Conservation (phyloP, 2,329 filamentous ascomycete genomes). For the Raffaelea arxii region DNA sequence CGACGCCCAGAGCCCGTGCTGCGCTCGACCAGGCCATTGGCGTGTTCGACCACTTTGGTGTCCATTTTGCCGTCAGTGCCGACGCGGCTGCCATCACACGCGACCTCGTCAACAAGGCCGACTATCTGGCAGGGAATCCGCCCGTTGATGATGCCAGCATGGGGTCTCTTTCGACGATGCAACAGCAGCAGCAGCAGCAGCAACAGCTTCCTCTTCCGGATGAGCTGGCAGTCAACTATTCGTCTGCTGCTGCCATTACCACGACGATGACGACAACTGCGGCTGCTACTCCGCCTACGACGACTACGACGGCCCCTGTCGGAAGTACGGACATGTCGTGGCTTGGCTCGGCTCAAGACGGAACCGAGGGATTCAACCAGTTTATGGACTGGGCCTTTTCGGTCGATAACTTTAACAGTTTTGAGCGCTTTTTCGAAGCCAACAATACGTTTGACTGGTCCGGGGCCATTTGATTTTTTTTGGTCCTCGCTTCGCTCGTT, state of each 20-base stretch:
- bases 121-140: constrained; percentile 13
- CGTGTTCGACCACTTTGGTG: constrained; percentile 23
- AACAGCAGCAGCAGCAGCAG: background rate
- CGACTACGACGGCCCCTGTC: background rate
- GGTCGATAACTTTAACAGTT: constrained; percentile 18
- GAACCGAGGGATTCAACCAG: constrained; percentile 10
- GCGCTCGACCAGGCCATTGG: constrained; percentile 27
- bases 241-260: background rate
- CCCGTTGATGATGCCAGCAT: background rate
- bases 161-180: background rate
- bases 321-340: constrained; percentile 11
- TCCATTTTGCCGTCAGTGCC: constrained; percentile 30
- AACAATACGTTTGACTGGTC: background rate
- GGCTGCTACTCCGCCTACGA: background rate
- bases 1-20: constrained; percentile 13
- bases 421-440: constrained; percentile 3
- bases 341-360: constrained; percentile 12
- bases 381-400: constrained; percentile 20
- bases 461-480: too few relatives aligned
- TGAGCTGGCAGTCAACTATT: too few relatives aligned
- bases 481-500: too few relatives aligned
- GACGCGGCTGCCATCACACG: constrained; percentile 27
- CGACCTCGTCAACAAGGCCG: constrained; percentile 14
- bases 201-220: too few relatives aligned
- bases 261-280: background rate